Conservation (phyloP, 2,329 filamentous ascomycete species). For the Thielaviopsis populi region DNA sequence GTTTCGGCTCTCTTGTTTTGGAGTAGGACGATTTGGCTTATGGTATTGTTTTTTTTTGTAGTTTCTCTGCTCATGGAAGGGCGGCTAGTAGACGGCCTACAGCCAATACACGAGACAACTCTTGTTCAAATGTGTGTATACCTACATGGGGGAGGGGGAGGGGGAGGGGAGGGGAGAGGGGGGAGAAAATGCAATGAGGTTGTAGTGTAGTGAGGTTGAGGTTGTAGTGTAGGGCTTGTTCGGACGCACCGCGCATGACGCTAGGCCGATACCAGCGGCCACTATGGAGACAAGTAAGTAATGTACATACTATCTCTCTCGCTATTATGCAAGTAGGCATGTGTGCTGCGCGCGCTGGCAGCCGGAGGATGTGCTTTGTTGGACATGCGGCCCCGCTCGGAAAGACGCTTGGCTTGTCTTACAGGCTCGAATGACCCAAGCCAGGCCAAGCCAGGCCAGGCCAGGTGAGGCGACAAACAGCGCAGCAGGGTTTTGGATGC, state of each 20-base stretch:
- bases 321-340: neutral
- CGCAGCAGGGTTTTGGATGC: no score
- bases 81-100: no score
- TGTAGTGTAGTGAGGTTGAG: neutral
- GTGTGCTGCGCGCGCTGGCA: neutral
- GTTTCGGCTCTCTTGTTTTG: neutral
- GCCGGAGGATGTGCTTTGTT: constrained; percentile 1
- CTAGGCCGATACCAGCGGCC: neutral
- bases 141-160: no score
- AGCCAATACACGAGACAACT: no score
- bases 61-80: no score
- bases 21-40: neutral
- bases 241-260: neutral
- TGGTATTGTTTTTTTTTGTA: neutral
- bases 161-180: no score
- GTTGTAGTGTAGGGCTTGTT: neutral
- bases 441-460: no score
- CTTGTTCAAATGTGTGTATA: no score
- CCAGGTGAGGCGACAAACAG: no score
- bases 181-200: no score
- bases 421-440: neutral
- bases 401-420: neutral
- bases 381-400: neutral
- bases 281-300: neutral
- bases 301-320: neutral